phyloP scores from a whole-genome alignment of 2,329 filamentous ascomycete genomes.

The Chrysoporthe deuterocubensis region DNA sequence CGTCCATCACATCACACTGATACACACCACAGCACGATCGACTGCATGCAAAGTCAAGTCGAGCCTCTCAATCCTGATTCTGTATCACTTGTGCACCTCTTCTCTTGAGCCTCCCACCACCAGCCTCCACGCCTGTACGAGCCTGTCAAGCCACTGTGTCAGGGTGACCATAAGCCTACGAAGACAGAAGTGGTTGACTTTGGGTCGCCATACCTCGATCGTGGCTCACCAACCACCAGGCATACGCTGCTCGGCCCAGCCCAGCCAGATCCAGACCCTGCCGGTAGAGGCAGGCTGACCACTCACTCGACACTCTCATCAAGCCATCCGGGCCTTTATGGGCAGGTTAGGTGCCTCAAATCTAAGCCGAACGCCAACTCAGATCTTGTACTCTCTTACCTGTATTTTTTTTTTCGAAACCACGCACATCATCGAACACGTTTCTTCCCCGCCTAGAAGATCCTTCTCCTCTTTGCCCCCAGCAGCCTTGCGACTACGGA shows the following conservation, averaged over 20 bases:
- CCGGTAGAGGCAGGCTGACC: background rate
- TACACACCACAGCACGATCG: conserved; percentile 11
- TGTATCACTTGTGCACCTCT: conserved; percentile 30
- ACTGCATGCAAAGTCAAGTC: conserved; percentile 20
- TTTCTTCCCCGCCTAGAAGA: background rate
- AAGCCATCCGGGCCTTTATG: background rate
- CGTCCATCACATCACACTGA: conserved; percentile 7
- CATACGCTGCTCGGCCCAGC: conserved; percentile 9
- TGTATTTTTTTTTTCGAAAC: background rate
- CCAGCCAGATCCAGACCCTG: conserved; percentile 6
- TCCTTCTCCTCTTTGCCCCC: background rate
- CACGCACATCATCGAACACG: background rate
- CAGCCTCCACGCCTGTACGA: conserved; percentile 29
- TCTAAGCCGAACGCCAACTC: background rate
- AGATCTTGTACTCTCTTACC: conserved; percentile 21
- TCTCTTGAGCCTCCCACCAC: conserved; percentile 29
- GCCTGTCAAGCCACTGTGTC: conserved; percentile 31
- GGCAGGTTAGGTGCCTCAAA: conserved; percentile 13
- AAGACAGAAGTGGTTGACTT: conserved; percentile 25
- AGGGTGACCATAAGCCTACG: conserved; percentile 27
- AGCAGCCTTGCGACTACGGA: background rate
- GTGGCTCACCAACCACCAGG: conserved; percentile 19
- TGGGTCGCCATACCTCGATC: conserved; percentile 23
- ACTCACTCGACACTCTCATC: background rate
- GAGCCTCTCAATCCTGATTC: conserved; percentile 20